Evolutionary conservation across 768 basidiomycete species (phyloP).

Genomic region (Lactarius sanguifluus): DNA sequence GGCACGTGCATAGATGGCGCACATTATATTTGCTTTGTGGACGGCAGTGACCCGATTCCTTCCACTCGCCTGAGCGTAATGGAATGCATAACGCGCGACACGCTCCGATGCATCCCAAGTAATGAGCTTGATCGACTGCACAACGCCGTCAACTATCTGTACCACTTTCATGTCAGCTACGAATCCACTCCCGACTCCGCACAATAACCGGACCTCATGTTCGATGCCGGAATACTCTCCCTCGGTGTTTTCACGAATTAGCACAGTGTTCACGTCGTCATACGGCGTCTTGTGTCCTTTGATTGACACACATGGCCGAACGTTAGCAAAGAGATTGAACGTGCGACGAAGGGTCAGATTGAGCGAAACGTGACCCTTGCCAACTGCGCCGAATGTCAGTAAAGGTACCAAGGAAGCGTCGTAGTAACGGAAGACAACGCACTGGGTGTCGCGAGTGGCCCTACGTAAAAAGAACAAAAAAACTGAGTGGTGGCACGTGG

Average conservation of each 20-base stretch:
- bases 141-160: constrained; percentile 95
- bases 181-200: constrained; percentile 11
- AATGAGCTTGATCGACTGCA: constrained; percentile 99
- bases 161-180: constrained; percentile 21
- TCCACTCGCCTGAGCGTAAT: constrained; percentile 88
- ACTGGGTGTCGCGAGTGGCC: constrained; percentile 98
- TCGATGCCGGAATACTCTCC: constrained; percentile 99
- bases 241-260: constrained; percentile 99
- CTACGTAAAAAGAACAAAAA: constrained; percentile 40
- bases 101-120: constrained; percentile 99
- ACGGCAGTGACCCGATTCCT: constrained; percentile 95
- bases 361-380: constrained; percentile 97
- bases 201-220: constrained; percentile 70
- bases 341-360: constrained; percentile 96
- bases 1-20: constrained; percentile 23
- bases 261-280: constrained; percentile 95
- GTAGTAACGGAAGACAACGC: constrained; percentile 36
- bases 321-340: constrained; percentile 98
- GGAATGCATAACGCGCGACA: constrained; percentile 97
- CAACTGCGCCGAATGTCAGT: constrained; percentile 55
- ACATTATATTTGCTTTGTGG: constrained; percentile 99
- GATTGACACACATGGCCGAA: constrained; percentile 94
- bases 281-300: constrained; percentile 98
- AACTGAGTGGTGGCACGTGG: neutral
- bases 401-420: neutral